Evolutionary conservation across 2,329 filamentous ascomycete species (phyloP), one percentile per base, ranked within the genome.

Genomic region (Aspergillus pseudoterreus): DNA sequence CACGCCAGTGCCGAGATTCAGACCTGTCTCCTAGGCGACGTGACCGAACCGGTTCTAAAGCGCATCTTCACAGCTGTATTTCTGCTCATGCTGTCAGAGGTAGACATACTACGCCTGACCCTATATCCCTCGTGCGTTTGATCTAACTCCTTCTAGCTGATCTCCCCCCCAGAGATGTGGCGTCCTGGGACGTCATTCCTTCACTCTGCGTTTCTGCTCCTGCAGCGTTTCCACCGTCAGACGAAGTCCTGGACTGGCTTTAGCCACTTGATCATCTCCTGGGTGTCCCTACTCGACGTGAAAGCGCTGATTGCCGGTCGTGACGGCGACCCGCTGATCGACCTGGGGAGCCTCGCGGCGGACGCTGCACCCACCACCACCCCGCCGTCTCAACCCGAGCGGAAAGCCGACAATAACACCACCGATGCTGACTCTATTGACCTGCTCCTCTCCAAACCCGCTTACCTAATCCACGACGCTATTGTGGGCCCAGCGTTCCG

Each of bases 51-150:
- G 8, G 59, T 49, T 2, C 47, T 70, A 47, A 57, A 61, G 50
- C 60, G 58, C 38, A 39, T 66, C 1, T 66, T 68, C 51, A 57
- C 61, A 4, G 51, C 65, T 9, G 58, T 70, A 9, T 64, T 70
- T 36, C 57, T 70, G 32, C 57, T 70, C 17, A 70, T 70, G 65
- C 39, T 70, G 47, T 63, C 67, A n/a, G 67, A 70, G 61, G 67
- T 70, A 56, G 3, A 10, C 32, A 58, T 53, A 47, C 6, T 30
- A n/a, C 8, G 17, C 17, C 24, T 33, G 8, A 8, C 42, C 41
- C 21, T 12, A 10, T 14, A 44, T 24, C 42, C 30, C 17, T 12
- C 27, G 15, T 3, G 21, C 19, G 9, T 12, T 47, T 11, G 15
- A 47, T 39, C 35, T 50, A 36, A 47, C 27, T 52, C 10, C 21